phyloP scores from a whole-genome alignment of 108 stramenopile genomes.

The Cyclostephanos tholiformis region DNA sequence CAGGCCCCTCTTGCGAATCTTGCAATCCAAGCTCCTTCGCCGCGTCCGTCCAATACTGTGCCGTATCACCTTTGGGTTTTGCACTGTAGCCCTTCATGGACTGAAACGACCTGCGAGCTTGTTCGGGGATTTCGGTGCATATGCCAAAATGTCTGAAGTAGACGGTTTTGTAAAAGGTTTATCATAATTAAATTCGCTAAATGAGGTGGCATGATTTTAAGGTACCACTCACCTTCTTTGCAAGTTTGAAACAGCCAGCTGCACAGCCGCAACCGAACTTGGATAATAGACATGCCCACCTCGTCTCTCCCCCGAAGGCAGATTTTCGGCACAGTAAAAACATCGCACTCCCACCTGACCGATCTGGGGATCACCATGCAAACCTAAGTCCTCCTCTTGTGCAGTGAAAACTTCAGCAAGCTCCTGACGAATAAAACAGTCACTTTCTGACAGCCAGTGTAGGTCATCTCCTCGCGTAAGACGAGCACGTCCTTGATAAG shows the following conservation, averaged over 20 bases:
- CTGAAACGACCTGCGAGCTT: slow-evolving; percentile 64
- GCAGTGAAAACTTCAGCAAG: slow-evolving; percentile 77
- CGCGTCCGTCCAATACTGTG: slow-evolving; percentile 79
- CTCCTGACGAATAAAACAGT: slow-evolving; percentile 80
- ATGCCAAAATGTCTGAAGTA: slow-evolving; percentile 60
- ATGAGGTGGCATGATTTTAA: neutral
- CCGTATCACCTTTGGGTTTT: slow-evolving; percentile 60
- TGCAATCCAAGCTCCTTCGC: slow-evolving; percentile 74
- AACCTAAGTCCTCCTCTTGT: slow-evolving; percentile 53
- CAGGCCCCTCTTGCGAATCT: slow-evolving; percentile 50
- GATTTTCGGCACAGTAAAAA: slow-evolving; percentile 67
- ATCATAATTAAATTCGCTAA: slow-evolving; percentile 1
- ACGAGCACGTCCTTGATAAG: slow-evolving; percentile 62
- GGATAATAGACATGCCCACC: slow-evolving; percentile 69
- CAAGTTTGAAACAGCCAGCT: slow-evolving; percentile 76
- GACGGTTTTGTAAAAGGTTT: neutral
- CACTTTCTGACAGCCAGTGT: slow-evolving; percentile 80
- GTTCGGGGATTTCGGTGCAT: slow-evolving; percentile 69
- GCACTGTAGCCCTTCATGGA: slow-evolving; percentile 69
- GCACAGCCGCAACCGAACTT: slow-evolving; percentile 55
- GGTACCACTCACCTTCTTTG: slow-evolving; percentile 48
- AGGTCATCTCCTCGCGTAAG: slow-evolving; percentile 78
- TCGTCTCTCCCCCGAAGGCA: slow-evolving; percentile 42
- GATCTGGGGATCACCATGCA: slow-evolving; percentile 10
- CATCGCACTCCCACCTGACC: slow-evolving; percentile 86